These are phyloP conservation scores for Vinca minor DNA, from an alignment of 257 asterid genomes.

Conservation along the genomic window DNA sequence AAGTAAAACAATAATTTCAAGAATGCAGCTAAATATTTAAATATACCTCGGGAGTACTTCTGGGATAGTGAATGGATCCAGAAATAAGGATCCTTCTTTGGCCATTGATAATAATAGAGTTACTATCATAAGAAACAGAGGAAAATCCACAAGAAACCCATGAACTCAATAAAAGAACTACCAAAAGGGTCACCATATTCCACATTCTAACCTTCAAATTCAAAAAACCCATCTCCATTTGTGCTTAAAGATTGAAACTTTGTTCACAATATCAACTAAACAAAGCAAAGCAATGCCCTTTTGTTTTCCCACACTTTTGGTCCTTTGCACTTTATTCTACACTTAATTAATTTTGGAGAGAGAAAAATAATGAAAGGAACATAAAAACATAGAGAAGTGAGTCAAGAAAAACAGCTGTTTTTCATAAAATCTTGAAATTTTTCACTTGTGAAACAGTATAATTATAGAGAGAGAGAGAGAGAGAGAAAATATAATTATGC, in stretches of 20 bases:
- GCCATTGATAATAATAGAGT: slow-evolving; percentile 26
- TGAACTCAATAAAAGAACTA: slow-evolving; percentile 25
- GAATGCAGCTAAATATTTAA: slow-evolving; percentile 11
- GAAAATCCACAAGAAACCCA: slow-evolving; percentile 24
- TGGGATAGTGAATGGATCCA: slow-evolving; percentile 36
- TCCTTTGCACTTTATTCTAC: slow-evolving; percentile 37
- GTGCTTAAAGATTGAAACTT: too few species aligned
- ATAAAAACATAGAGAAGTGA: slow-evolving; percentile 7
- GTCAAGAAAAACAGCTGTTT: slow-evolving; percentile 21
- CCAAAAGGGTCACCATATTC: slow-evolving; percentile 20
- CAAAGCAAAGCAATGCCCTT: slow-evolving; percentile 10
- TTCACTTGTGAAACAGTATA: too few species aligned
- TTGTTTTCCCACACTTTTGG: too few species aligned
- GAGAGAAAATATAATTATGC: not conserved
- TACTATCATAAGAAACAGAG: slow-evolving; percentile 27
- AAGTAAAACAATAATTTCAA: too few species aligned
- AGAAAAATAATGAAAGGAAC: too few species aligned
- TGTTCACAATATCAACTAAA: not conserved
- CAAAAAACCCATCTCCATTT: not conserved
- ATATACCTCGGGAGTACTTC: slow-evolving; percentile 70
- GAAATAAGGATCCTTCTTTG: slow-evolving; percentile 30
- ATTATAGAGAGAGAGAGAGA: too few species aligned
- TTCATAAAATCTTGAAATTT: not conserved
- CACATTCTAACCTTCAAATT: slow-evolving; percentile 19
- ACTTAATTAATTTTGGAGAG: too few species aligned